Evolutionary conservation across 2,329 filamentous ascomycete species (phyloP), one percentile per base, ranked within the genome.

Genomic region (Lasiodiplodia theobromae): DNA sequence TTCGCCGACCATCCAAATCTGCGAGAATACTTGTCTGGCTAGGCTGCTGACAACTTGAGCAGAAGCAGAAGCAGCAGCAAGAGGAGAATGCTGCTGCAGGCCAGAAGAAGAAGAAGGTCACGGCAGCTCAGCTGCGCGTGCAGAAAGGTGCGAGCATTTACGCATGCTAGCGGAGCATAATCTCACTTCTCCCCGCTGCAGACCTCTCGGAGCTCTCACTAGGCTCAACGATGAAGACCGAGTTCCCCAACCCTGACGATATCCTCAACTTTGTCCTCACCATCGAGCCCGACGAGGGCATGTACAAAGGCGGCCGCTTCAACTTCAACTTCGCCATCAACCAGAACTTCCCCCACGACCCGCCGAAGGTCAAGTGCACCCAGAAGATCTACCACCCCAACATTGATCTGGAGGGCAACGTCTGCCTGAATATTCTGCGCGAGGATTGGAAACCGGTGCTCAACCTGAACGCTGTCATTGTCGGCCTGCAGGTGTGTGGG

Each of bases 351-450:
- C 96, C 96, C 0, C 96, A 98, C 83, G 94, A 98, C 79, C 94
- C 96, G 71, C 96, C 96, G 23, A 98, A 98, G 83, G 96, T 99
- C 74, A 96, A 92, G 77, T 98, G 96, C 83, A 92, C 90, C 74
- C 93, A 99, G 82, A 98, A 97, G 86, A 98, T 99, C 75, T 99
- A 99, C 83, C 96, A 99, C 79, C 96, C 96, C 6, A 99, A 99
- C 81, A 99, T 99, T 78, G 96, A 99, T 77, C 87, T 97, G 51
- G 93, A 98, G 79, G 96, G 96, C 74, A 99, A 99, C 78, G 94
- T 99, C 71, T 99, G 96, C 84, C 83, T 99, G 77, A 99, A 99
- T 80, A 99, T 99, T 75, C 82, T 99, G 76, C 86, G 96, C 71
- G 96, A 99, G 83, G 96, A 99, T 83, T 99, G 96, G 96, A 99